Evolutionary conservation across 1,139 yeast genomes (phyloP).

Genomic region (Hemisphaericaspora xylanilytica): DNA sequence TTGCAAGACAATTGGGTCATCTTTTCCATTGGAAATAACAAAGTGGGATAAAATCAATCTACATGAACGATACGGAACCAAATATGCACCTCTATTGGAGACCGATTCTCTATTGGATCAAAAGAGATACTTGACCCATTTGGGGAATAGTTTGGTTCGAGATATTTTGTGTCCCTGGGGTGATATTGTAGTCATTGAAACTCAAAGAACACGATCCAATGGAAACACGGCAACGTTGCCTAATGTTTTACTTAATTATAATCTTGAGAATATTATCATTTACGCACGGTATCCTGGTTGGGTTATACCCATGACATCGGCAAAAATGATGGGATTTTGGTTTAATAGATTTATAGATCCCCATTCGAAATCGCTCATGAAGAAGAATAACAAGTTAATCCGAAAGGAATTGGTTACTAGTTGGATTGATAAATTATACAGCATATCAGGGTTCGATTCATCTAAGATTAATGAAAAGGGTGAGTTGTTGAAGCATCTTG

Average conservation of each 20-base stretch:
- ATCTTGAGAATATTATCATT: slow-evolving; percentile 34
- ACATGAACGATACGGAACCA: slow-evolving; percentile 13
- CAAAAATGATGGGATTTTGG: slow-evolving; percentile 38
- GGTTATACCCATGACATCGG: slow-evolving; percentile 35
- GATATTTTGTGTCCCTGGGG: slow-evolving; percentile 14
- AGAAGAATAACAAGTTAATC: slow-evolving; percentile 13
- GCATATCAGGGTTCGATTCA: slow-evolving; percentile 9
- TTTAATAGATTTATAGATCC: slow-evolving; percentile 30
- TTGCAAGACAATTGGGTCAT: slow-evolving; percentile 24
- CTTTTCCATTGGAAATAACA: slow-evolving; percentile 10
- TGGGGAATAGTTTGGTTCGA: slow-evolving; percentile 21
- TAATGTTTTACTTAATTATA: slow-evolving; percentile 33
- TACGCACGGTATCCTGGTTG: slow-evolving; percentile 14
- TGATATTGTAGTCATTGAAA: slow-evolving; percentile 32
- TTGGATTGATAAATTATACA: slow-evolving; percentile 14
- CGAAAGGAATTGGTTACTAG: slow-evolving; percentile 21
- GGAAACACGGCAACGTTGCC: slow-evolving; percentile 37
- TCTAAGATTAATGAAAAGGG: slow-evolving; percentile 5
- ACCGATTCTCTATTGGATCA: slow-evolving; percentile 20
- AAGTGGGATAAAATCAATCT: slow-evolving; percentile 34
- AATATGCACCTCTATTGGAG: slow-evolving; percentile 12
- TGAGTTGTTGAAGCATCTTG: slow-evolving; percentile 13
- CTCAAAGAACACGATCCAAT: slow-evolving; percentile 40
- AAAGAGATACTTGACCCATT: slow-evolving; percentile 26
- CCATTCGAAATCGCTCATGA: slow-evolving; percentile 16